Conservation (phyloP, 2,329 filamentous ascomycete species). For the Aureobasidium pullulans region DNA sequence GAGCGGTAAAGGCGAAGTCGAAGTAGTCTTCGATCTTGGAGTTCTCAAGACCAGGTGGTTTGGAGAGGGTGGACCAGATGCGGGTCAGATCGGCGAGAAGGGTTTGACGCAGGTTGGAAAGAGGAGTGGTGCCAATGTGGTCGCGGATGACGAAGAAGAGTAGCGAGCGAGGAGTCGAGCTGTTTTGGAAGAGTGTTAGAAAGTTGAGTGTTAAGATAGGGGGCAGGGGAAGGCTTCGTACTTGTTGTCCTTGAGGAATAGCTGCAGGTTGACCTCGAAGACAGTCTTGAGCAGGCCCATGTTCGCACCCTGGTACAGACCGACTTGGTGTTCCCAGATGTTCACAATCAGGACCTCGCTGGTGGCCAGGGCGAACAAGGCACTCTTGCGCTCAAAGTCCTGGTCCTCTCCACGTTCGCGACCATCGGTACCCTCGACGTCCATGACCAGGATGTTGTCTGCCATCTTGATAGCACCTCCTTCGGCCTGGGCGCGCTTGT, state of each 20-base stretch:
- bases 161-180: constrained; percentile 79
- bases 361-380: constrained; percentile 90
- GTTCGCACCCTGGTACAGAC: constrained; percentile 94
- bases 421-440: constrained; percentile 95
- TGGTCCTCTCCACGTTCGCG: constrained; percentile 95
- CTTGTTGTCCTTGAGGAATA: constrained; percentile 94
- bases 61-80: constrained; percentile 89
- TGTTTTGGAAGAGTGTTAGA: constrained; percentile 29
- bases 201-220: neutral
- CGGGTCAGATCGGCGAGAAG: constrained; percentile 82
- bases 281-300: constrained; percentile 98
- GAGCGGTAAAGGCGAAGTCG: constrained; percentile 91
- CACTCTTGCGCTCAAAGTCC: constrained; percentile 97
- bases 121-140: constrained; percentile 84
- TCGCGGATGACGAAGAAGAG: constrained; percentile 99
- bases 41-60: constrained; percentile 79
- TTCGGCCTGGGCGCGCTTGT: constrained; percentile 57
- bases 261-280: constrained; percentile 94
- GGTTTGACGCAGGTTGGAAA: constrained; percentile 83
- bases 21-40: constrained; percentile 95
- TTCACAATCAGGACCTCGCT: constrained; percentile 98
- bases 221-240: constrained; percentile 37
- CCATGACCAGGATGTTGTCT: constrained; percentile 98
- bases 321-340: constrained; percentile 98
- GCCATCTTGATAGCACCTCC: constrained; percentile 61